Evolutionary conservation across 306 rosid species (phyloP).

Genomic region (Prunus armeniaca): DNA sequence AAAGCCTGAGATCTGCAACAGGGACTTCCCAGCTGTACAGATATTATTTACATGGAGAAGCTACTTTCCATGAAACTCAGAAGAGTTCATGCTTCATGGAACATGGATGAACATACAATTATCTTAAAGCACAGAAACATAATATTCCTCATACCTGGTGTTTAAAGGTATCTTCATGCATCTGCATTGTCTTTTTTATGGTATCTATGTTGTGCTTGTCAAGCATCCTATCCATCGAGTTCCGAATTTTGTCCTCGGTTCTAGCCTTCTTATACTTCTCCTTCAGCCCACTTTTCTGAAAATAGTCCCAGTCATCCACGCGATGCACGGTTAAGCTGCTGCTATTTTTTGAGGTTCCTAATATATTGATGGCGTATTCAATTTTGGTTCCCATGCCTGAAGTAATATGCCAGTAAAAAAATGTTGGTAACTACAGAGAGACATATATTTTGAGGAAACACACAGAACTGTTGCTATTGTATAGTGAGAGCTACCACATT

Average conservation of each 20-base stretch:
- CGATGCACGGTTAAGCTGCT: conserved; percentile 45
- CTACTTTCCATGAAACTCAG: background rate
- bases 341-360: conserved; percentile 47
- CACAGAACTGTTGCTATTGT: background rate
- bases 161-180: conserved; percentile 79
- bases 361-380: conserved; percentile 59
- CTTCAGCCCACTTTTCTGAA: conserved; percentile 41
- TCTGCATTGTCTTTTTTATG: conserved; percentile 80
- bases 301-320: conserved; percentile 69
- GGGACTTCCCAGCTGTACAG: background rate
- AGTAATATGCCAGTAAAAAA: conserved; percentile 17
- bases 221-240: conserved; percentile 55
- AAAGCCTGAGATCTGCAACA: background rate
- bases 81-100: background rate
- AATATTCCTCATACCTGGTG: conserved; percentile 56
- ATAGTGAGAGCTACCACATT: background rate
- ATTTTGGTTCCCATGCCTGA: conserved; percentile 90
- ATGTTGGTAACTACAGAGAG: background rate
- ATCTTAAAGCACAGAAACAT: background rate
- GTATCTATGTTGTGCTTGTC: conserved; percentile 53
- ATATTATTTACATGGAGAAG: too few species aligned
- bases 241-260: conserved; percentile 32
- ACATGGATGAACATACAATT: background rate
- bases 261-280: conserved; percentile 27
- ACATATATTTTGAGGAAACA: background rate